Base-by-base conservation (phyloP, 306 rosid genomes). In the Vigna hirtella region DNA sequence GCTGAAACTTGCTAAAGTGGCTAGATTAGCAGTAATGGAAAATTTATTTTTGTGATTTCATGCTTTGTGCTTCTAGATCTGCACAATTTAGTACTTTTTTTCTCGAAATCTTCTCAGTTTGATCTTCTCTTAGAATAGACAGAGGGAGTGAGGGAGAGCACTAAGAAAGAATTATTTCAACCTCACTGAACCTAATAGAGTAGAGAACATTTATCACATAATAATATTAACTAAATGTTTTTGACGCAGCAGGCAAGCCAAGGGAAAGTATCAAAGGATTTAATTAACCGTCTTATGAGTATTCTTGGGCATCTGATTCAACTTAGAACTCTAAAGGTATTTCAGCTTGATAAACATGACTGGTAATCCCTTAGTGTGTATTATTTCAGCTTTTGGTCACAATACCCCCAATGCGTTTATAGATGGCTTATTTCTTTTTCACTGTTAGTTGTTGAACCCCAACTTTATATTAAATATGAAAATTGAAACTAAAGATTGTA, bases 1-100 rank as follows among this genome's bases (percentile, higher is more conserved):
- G 88, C 86, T 85, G 83, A 95, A 89, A 88, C 99, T 95, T 84
- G 97, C 98, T 74, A 95, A 93, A 93, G 98, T 95, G 81, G 99
- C 99, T 73, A 87, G 98, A 87, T 70, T 95, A 87, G 98, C 96
- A 93, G 99, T 95, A 91, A 69, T 76, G 57, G 17, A 56, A 45
- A 34, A 56, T 70, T 70, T 67, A 40, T 49, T 78, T 30, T 58
- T 83, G 69, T 43, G 53, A 24, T 59, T 74, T 79, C 34, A 56
- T 80, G 82, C 67, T 58, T 72, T 51, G 56, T 75, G 84, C 67
- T 58, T 72, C 34, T 58, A 38, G 63, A 79, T 36, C 55, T 20
- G 12, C 16, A 42, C 17, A 49, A 22, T 61, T 79, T 68, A 22
- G 22, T 53, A 48, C 11, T 24, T 72, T 50, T 36, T 43, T 56